phyloP scores from a whole-genome alignment of 352 stramenopile species.

The Saprolegnia parasitica region DNA sequence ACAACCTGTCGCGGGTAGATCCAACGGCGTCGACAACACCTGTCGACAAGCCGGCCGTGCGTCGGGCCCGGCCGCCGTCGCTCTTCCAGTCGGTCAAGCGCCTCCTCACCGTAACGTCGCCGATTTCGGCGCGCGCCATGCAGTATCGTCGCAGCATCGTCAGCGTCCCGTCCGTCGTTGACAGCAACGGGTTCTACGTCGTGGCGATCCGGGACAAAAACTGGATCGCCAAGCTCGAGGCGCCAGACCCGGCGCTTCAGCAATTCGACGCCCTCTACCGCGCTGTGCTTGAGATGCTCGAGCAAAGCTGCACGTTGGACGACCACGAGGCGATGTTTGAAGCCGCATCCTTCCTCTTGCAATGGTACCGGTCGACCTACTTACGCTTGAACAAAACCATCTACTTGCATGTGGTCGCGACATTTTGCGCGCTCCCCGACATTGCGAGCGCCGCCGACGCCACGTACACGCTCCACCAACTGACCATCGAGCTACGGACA shows the following conservation, averaged over 20 bases:
- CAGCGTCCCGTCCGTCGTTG: not conserved
- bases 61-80: not conserved
- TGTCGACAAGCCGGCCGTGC: not conserved
- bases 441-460: constrained; percentile 7
- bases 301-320: not conserved
- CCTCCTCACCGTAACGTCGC: not conserved
- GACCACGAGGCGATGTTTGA: constrained; percentile 7
- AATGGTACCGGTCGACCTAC: constrained; percentile 17
- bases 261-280: constrained; percentile 13
- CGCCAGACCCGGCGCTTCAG: not conserved
- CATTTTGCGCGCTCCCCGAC: not conserved
- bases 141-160: not conserved
- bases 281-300: not conserved
- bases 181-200: not conserved
- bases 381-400: constrained; percentile 6
- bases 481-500: constrained; percentile 6
- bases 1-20: not conserved
- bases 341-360: constrained; percentile 8
- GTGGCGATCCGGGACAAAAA: constrained; percentile 20
- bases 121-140: not conserved
- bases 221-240: constrained; percentile 23
- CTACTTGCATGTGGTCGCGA: constrained; percentile 10
- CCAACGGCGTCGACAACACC: not conserved
- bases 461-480: constrained; percentile 9
- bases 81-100: not conserved